Evolutionary conservation across 257 asterid genomes (phyloP).

Genomic region (Phtheirospermum japonicum): DNA sequence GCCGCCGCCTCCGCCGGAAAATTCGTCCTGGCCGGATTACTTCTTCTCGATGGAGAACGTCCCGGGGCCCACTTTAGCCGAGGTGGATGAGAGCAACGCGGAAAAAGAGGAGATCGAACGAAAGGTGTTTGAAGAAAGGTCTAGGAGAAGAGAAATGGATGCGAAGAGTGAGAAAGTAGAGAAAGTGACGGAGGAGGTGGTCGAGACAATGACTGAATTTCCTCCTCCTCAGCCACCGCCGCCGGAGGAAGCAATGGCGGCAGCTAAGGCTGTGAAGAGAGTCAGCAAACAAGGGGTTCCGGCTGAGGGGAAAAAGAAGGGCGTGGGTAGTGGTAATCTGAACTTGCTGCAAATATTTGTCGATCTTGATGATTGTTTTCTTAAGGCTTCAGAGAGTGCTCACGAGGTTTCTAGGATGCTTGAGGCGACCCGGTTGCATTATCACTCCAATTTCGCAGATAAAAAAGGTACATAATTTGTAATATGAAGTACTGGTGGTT

Average conservation of each 20-base stretch:
- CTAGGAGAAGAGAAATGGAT: conserved; percentile 46
- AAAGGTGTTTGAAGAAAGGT: conserved; percentile 52
- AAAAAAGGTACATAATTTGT: conserved; percentile 51
- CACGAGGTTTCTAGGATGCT: conserved; percentile 90
- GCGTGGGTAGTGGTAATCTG: conserved; percentile 28
- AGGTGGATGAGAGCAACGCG: conserved; percentile 50
- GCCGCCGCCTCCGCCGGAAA: conserved; percentile 53
- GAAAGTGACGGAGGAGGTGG: conserved; percentile 40
- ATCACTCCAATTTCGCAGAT: conserved; percentile 93
- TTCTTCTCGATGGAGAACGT: conserved; percentile 58
- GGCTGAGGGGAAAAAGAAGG: conserved; percentile 57
- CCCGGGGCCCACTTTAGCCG: conserved; percentile 63
- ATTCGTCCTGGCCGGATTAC: conserved; percentile 54
- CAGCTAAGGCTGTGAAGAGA: conserved; percentile 54
- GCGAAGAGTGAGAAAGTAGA: conserved; percentile 42
- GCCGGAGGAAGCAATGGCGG: conserved; percentile 44
- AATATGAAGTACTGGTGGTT: neutral
- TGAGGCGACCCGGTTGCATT: conserved; percentile 90
- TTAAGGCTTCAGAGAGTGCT: conserved; percentile 87
- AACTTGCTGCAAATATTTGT: conserved; percentile 61
- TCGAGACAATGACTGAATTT: conserved; percentile 46
- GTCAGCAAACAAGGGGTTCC: conserved; percentile 48
- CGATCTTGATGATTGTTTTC: conserved; percentile 87
- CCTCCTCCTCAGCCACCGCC: conserved; percentile 64
- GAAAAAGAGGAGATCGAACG: conserved; percentile 60